Evolutionary conservation across 2,329 filamentous ascomycete genomes (phyloP).

Genomic region (Corniculantispora saksenae): DNA sequence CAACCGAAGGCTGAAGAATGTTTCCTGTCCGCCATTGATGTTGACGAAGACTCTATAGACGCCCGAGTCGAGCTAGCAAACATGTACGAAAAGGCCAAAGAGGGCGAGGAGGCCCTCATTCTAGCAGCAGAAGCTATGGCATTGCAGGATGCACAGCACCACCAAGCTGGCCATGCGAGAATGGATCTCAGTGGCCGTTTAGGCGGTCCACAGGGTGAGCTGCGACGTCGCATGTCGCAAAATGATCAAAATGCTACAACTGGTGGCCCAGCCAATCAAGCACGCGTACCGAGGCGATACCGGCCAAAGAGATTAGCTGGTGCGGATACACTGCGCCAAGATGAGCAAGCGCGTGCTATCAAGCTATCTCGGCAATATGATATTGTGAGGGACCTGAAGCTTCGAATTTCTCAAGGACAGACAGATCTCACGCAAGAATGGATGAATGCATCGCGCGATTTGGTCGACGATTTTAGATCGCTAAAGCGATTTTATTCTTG

Average conservation of each 20-base stretch:
- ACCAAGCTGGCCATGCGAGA: slow-evolving; percentile 29
- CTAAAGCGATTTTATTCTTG: slow-evolving; percentile 66
- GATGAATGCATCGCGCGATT: slow-evolving; percentile 59
- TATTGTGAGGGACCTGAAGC: slow-evolving; percentile 44
- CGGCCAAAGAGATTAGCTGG: slow-evolving; percentile 49
- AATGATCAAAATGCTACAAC: not conserved
- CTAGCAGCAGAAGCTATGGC: slow-evolving; percentile 75
- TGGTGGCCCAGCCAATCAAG: not conserved
- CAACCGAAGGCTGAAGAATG: slow-evolving; percentile 72
- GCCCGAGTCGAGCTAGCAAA: slow-evolving; percentile 79
- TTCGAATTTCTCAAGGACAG: slow-evolving; percentile 44
- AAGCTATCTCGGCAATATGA: slow-evolving; percentile 45
- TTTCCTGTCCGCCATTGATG: slow-evolving; percentile 72
- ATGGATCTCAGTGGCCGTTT: slow-evolving; percentile 5
- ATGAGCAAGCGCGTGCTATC: slow-evolving; percentile 44
- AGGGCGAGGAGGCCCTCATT: slow-evolving; percentile 74
- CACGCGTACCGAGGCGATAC: slow-evolving; percentile 40
- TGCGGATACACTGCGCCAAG: slow-evolving; percentile 44
- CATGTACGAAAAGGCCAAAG: slow-evolving; percentile 75
- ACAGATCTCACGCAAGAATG: slow-evolving; percentile 50
- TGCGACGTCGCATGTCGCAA: not conserved
- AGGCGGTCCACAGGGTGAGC: not conserved
- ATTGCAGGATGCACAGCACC: slow-evolving; percentile 51
- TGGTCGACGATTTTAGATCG: slow-evolving; percentile 64
- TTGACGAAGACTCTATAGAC: slow-evolving; percentile 71